A percentile compares a stretch with the other conserved stretches of the same genome.
Conservation (phyloP, 2,329 filamentous ascomycete species). For the Ilyonectria destructans region DNA sequence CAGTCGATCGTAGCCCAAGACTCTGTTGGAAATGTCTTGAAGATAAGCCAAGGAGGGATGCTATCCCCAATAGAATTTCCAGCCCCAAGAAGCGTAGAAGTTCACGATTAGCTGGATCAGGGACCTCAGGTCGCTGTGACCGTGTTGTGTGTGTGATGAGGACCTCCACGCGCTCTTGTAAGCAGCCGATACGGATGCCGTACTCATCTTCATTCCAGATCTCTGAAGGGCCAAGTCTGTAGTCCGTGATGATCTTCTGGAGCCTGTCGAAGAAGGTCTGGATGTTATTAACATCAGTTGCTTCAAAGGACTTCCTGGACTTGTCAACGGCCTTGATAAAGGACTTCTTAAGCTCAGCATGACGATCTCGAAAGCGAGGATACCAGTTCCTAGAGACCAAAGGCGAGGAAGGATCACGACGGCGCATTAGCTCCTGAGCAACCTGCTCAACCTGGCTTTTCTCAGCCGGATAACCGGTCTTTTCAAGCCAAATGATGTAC, state of each 20-base stretch:
- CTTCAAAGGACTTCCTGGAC: constrained; percentile 9
- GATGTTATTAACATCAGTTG: not conserved
- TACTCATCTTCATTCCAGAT: constrained; percentile 8
- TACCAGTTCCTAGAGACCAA: constrained; percentile 5
- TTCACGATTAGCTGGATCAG: constrained; percentile 11
- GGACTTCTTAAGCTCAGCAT: constrained; percentile 23
- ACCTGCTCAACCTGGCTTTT: no score
- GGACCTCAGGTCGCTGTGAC: not conserved
- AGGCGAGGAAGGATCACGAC: no score
- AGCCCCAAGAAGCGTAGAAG: constrained; percentile 8
- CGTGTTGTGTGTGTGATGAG: constrained; percentile 4
- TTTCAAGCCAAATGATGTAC: no score
- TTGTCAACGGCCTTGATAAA: constrained; percentile 21
- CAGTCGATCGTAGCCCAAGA: constrained; percentile 10
- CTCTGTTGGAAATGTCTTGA: constrained; percentile 6
- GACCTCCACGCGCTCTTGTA: constrained; percentile 6
- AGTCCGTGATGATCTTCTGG: not conserved
- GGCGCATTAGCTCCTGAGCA: no score
- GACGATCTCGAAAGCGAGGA: constrained; percentile 6
- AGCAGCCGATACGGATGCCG: constrained; percentile 8
- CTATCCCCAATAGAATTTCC: constrained; percentile 5
- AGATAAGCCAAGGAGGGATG: not conserved
- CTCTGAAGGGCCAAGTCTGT: constrained; percentile 1
- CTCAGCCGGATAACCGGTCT: no score
- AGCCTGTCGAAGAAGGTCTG: not conserved